These are phyloP conservation scores for Eimeria mitis DNA, from an alignment of 169 alveolate species.

Conservation along the genomic window DNA sequence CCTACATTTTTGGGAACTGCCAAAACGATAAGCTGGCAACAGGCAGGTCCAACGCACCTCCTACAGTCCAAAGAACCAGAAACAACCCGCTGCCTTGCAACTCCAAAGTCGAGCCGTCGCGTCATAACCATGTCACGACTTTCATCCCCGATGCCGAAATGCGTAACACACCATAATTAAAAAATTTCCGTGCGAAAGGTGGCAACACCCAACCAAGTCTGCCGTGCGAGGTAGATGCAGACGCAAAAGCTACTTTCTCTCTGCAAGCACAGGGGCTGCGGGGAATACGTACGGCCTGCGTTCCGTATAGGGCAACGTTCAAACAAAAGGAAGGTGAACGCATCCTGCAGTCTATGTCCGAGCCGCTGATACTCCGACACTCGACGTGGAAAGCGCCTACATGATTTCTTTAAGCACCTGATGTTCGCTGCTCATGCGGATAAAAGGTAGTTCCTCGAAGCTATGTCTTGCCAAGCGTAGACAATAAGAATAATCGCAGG, in stretches of 20 bases:
- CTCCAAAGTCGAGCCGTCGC: background rate
- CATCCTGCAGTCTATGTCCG: background rate
- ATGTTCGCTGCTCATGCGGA: background rate
- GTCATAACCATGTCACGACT: background rate
- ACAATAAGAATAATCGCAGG: background rate
- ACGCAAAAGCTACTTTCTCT: background rate
- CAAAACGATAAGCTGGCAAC: background rate
- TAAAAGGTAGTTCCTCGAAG: background rate
- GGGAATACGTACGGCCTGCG: background rate
- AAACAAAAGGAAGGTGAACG: background rate
- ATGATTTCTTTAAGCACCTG: background rate
- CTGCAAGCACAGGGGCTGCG: background rate
- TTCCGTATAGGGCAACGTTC: background rate
- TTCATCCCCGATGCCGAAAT: background rate
- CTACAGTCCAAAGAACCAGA: background rate
- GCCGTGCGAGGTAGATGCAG: background rate
- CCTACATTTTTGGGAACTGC: background rate
- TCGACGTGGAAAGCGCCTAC: background rate
- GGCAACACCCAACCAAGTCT: background rate
- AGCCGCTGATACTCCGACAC: background rate
- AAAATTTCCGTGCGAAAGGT: background rate
- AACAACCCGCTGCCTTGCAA: background rate
- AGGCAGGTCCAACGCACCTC: background rate
- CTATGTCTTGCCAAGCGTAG: background rate
- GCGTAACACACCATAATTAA: background rate